phyloP scores from a whole-genome alignment of 768 basidiomycete species.

The Termitomyces sp. region DNA sequence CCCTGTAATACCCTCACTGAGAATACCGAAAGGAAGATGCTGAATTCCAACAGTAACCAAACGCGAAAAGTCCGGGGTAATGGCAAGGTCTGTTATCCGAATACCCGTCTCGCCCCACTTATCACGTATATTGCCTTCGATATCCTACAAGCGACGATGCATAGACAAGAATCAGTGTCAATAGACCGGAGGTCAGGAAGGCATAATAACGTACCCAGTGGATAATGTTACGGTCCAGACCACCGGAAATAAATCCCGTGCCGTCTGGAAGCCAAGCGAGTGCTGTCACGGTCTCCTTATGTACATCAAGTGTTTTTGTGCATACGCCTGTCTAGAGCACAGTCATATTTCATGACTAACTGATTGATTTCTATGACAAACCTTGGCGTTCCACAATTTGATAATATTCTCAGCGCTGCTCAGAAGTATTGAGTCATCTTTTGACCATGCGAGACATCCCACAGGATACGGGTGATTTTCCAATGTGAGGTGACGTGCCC shows the following conservation, averaged over 20 bases:
- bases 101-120: slow-evolving; percentile 67
- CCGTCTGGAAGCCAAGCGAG: slow-evolving; percentile 87
- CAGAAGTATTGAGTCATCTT: slow-evolving; percentile 78
- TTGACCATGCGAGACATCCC: slow-evolving; percentile 86
- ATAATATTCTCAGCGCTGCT: slow-evolving; percentile 79
- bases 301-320: slow-evolving; percentile 58
- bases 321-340: slow-evolving; percentile 63
- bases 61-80: slow-evolving; percentile 79
- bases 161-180: neutral
- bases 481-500: slow-evolving; percentile 53
- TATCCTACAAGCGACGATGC: slow-evolving; percentile 44
- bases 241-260: slow-evolving; percentile 84
- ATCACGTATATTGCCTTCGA: slow-evolving; percentile 65
- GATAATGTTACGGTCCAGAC: slow-evolving; percentile 77
- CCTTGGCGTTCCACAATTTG: slow-evolving; percentile 89
- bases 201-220: slow-evolving; percentile 56
- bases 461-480: slow-evolving; percentile 77
- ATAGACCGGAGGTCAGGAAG: neutral
- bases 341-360: neutral
- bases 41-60: slow-evolving; percentile 79
- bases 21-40: slow-evolving; percentile 5
- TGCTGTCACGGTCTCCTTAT: slow-evolving; percentile 80
- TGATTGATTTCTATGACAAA: slow-evolving; percentile 22
- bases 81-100: slow-evolving; percentile 80
- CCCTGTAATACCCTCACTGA: slow-evolving; percentile 19